Base-by-base conservation (phyloP, 805 yeast species). In the Metschnikowia cubensis region DNA sequence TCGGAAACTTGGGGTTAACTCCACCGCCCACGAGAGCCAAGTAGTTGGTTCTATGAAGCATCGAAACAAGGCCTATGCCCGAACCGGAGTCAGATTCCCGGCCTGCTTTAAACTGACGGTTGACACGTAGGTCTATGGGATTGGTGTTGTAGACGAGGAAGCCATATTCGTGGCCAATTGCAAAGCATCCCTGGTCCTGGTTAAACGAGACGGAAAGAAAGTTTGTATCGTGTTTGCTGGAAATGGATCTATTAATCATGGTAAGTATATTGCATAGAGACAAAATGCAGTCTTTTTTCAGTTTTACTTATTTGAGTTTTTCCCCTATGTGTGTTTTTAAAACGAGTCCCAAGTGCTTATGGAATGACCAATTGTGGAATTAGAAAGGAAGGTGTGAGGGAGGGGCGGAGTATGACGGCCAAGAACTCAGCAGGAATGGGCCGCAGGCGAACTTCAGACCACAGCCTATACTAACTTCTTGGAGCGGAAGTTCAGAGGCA, bases 21-120 rank as follows among this genome's bases (percentile, higher is more conserved):
- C 97, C 97, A 15, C 97, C 97, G 1, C 97, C 97, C 0, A 90
- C 88, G 39, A 94, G 69, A 0, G 92, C 96, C 47, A 92, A 75
- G 63, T 90, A 91, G 68, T 92, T 92, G 0, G 97, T 90, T 39
- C 97, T 79, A 64, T 89, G 87, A 5, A 92, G 82, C 96, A 92
- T 89, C 41, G 84, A 74, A 2, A 87, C 81, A 33, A 76, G 71
- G 1, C 94, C 96, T 22, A 91, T 83, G 0, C 97, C 97, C 3
- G 71, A 60, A 0, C 73, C 74, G 6, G 57, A 56, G 2, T 53
- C 49, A 2, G 52, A 41, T 22, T 43, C 39, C 2, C 45, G 18
- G 6, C 37, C 36, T 5, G 45, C 43, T 22, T 54, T 68, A 57
- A 82, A 80, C 21, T 72, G 76, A 51, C 91, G 72, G 58, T 80